Percentiles rank a stretch among this genome's conserved stretches.
These are phyloP conservation scores for Graphiopsis chlorocephala DNA, from an alignment of 2,329 filamentous ascomycete species.

Conservation along the genomic window DNA sequence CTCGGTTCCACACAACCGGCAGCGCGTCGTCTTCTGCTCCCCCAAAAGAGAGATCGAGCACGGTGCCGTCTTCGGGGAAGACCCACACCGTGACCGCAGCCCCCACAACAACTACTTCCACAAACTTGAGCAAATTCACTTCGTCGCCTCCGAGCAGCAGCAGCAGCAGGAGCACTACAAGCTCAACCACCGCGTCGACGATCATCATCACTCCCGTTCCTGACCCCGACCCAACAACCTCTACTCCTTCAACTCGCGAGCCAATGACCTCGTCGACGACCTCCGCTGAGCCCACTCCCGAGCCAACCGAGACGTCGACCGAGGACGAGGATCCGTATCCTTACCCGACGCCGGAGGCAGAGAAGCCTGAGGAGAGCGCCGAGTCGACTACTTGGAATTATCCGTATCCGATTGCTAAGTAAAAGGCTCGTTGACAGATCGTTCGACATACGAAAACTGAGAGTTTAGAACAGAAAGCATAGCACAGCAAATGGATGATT, in stretches of 20 bases:
- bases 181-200: background rate
- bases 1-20: background rate
- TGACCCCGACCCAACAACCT: background rate
- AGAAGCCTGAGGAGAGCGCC: background rate
- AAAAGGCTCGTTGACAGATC: background rate
- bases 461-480: background rate
- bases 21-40: background rate
- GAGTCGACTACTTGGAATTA: background rate
- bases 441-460: too few species aligned
- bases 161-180: background rate
- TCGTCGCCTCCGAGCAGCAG: background rate
- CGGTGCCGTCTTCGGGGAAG: background rate
- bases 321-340: conserved; percentile 5
- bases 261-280: background rate
- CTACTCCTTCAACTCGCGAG: background rate
- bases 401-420: background rate
- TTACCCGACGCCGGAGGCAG: background rate
- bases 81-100: background rate
- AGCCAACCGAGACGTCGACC: background rate
- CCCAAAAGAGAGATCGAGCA: background rate
- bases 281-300: background rate
- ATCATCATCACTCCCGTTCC: background rate
- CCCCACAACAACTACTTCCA: background rate
- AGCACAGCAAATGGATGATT: background rate
- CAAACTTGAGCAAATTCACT: background rate